Conservation (phyloP, 768 basidiomycete species). For the Tylopilus balloui region DNA sequence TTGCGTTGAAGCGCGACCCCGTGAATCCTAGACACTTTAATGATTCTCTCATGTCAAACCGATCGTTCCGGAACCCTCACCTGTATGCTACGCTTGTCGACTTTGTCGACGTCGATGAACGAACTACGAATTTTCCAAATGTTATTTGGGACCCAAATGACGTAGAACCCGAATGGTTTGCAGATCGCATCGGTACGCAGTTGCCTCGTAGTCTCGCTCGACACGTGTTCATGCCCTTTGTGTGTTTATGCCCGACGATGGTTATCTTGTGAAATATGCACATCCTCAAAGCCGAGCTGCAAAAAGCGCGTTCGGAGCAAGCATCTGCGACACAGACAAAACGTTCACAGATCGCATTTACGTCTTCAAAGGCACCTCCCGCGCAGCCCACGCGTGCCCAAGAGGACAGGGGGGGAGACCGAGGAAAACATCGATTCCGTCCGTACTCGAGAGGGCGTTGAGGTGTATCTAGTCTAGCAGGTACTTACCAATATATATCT, state of each 20-base stretch:
- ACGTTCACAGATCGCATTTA: conserved; percentile 62
- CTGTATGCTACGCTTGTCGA: conserved; percentile 95
- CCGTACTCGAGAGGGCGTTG: conserved; percentile 27
- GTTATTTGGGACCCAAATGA: conserved; percentile 71
- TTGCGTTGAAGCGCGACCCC: conserved; percentile 60
- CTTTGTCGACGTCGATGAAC: conserved; percentile 88
- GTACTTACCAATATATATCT: not conserved
- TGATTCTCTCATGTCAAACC: conserved; percentile 88
- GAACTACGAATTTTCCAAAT: conserved; percentile 73
- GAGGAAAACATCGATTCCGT: conserved; percentile 25
- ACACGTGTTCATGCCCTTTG: conserved; percentile 28
- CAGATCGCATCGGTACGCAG: conserved; percentile 70
- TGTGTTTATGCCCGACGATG: conserved; percentile 4
- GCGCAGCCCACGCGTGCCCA: conserved; percentile 7
- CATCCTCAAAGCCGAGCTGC: conserved; percentile 49
- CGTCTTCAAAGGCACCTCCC: conserved; percentile 28
- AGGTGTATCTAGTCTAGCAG: conserved; percentile 16
- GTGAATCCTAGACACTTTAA: conserved; percentile 84
- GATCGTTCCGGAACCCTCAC: conserved; percentile 93
- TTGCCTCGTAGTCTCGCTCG: conserved; percentile 1
- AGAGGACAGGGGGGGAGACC: conserved; percentile 18
- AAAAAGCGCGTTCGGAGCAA: conserved; percentile 62
- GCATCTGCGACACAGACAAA: conserved; percentile 50
- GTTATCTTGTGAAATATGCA: conserved; percentile 1
- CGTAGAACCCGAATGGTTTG: conserved; percentile 66